Evolutionary conservation across 345 rosid genomes (phyloP).

Genomic region (Sisymbrium altissimum): DNA sequence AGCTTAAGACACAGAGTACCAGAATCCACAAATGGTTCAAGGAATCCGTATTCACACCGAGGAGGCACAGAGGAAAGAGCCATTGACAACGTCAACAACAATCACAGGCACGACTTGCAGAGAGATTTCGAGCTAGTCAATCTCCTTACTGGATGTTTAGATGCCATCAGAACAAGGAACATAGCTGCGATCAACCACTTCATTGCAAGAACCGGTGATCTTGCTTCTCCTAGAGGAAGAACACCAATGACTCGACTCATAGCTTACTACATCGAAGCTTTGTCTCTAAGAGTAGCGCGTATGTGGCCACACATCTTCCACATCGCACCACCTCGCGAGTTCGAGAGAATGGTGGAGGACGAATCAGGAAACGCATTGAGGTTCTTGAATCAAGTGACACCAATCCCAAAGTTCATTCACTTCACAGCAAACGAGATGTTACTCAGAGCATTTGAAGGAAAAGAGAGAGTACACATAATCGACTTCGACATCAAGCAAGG

Average conservation of each 20-base stretch:
- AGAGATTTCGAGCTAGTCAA: slow-evolving; percentile 75
- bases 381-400: slow-evolving; percentile 86
- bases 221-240: slow-evolving; percentile 76
- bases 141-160: slow-evolving; percentile 70
- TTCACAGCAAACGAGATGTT: slow-evolving; percentile 89
- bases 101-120: slow-evolving; percentile 41
- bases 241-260: slow-evolving; percentile 63
- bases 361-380: slow-evolving; percentile 74
- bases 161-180: slow-evolving; percentile 73
- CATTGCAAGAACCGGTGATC: slow-evolving; percentile 69
- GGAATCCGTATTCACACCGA: slow-evolving; percentile 44
- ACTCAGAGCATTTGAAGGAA: slow-evolving; percentile 86
- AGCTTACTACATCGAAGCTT: slow-evolving; percentile 83
- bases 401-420: slow-evolving; percentile 87
- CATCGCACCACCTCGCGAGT: slow-evolving; percentile 69
- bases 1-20: slow-evolving; percentile 51
- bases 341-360: slow-evolving; percentile 69
- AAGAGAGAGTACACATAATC: slow-evolving; percentile 85
- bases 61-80: slow-evolving; percentile 40
- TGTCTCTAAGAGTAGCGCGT: slow-evolving; percentile 72
- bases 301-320: slow-evolving; percentile 93
- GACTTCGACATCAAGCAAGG: slow-evolving; percentile 99
- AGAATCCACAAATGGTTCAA: slow-evolving; percentile 39
- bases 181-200: slow-evolving; percentile 57
- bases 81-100: slow-evolving; percentile 39